Evolutionary conservation across 805 yeast genomes (phyloP).

Genomic region (Hanseniaspora guilliermondii): DNA sequence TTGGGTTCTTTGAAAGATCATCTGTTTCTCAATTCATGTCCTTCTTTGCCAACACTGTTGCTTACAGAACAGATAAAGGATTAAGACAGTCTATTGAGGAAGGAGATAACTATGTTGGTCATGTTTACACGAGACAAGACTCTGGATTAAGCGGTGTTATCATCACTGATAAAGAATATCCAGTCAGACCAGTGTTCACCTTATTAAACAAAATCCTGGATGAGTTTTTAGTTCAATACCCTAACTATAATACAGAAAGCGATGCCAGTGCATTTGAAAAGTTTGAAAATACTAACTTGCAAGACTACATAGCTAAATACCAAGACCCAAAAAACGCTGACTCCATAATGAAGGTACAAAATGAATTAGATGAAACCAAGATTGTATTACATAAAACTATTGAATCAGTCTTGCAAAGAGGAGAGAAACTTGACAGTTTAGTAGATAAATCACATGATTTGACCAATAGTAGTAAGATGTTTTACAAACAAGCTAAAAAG

Average conservation of each 20-base stretch:
- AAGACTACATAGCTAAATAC: constrained; percentile 60
- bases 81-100: constrained; percentile 93
- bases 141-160: constrained; percentile 64
- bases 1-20: constrained; percentile 76
- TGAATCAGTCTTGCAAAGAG: constrained; percentile 86
- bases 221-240: constrained; percentile 76
- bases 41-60: constrained; percentile 81
- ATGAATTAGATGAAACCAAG: constrained; percentile 94
- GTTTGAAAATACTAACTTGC: constrained; percentile 28
- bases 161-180: constrained; percentile 90
- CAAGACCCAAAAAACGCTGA: constrained; percentile 98
- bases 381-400: constrained; percentile 91
- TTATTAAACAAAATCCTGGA: constrained; percentile 80
- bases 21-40: constrained; percentile 88
- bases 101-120: constrained; percentile 73
- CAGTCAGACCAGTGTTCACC: constrained; percentile 92
- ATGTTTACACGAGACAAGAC: constrained; percentile 87
- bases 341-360: constrained; percentile 91
- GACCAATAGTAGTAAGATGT: constrained; percentile 78
- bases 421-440: constrained; percentile 85
- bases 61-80: constrained; percentile 75
- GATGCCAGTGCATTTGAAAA: constrained; percentile 24
- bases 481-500: constrained; percentile 93
- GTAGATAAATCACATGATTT: constrained; percentile 93
- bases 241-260: constrained; percentile 42